A percentile compares a stretch with the other conserved stretches of the same genome.
phyloP scores from a whole-genome alignment of 1,284 basidiomycete species.

The Sphagnurus paluster region DNA sequence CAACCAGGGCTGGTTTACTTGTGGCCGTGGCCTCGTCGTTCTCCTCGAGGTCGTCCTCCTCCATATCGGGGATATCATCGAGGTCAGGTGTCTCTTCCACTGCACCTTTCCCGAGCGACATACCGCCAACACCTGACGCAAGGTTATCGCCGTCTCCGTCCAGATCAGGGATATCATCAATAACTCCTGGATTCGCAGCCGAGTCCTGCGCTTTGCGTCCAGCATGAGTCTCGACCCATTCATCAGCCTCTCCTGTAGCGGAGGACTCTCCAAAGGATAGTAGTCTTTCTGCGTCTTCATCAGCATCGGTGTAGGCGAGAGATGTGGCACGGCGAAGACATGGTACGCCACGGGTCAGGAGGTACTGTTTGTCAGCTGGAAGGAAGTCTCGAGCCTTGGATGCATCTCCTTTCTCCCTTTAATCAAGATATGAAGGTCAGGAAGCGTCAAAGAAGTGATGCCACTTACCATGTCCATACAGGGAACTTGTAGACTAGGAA shows the following conservation, averaged over 20 bases:
- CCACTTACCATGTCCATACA: conserved; percentile 86
- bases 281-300: conserved; percentile 91
- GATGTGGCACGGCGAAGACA: conserved; percentile 90
- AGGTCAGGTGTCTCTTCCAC: conserved; percentile 67
- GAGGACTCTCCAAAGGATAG: conserved; percentile 73
- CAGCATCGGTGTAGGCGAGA: conserved; percentile 90
- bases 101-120: conserved; percentile 42
- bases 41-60: conserved; percentile 80
- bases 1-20: conserved; percentile 42
- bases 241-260: conserved; percentile 61
- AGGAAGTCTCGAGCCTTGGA: conserved; percentile 89
- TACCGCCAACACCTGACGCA: conserved; percentile 38
- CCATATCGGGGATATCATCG: conserved; percentile 93
- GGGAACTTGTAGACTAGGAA: conserved; percentile 96
- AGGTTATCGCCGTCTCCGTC: conserved; percentile 50
- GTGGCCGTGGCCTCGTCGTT: conserved; percentile 84
- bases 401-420: conserved; percentile 87
- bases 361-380: conserved; percentile 93
- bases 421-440: neutral
- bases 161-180: conserved; percentile 84
- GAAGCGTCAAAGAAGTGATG: conserved; percentile 4
- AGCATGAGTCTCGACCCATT: conserved; percentile 88
- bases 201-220: conserved; percentile 62
- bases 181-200: conserved; percentile 55
- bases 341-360: conserved; percentile 91